Base-by-base conservation (phyloP, 495 filamentous ascomycete species). In the Polyplosphaeria fusca region DNA sequence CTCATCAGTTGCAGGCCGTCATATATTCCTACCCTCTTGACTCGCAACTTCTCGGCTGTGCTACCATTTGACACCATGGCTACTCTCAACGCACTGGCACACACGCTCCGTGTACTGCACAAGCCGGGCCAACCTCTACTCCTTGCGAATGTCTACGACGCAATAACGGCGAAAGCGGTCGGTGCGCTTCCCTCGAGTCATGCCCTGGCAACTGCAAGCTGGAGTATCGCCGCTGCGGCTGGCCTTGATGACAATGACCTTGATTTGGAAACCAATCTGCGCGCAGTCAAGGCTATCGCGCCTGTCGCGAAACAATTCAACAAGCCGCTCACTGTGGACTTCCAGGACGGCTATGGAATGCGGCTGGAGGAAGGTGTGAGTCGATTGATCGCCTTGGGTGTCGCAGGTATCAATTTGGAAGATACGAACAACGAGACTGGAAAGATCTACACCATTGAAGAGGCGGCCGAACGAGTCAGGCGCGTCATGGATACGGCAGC, bases 111-210 rank as follows among this genome's bases (percentile, higher is more conserved):
- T n/a, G n/a, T n/a, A n/a, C 77, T 84, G 44, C 80, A 82, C 67
- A 32, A 54, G 9, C 75, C 77, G 0, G 68, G 71, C 28, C 51
- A 68, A 7, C 79, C 80, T 13, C 55, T 84, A 9, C 46, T 80
- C 28, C 71, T 82, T 22, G 72, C 77, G 48, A 83, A 82, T 60
- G 66, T 79, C 55, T 77, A 74, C 62, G 77, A 82, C 58, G 70
- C 65, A 32, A 57, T 71, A 16, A 73, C 78, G 28, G 77, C 79
- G 1, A 60, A 63, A 9, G 42, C 71, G 22, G 60, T 78, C 52
- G 71, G 76, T 28, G 62, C 71, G 1, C 69, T 76, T 14, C 73
- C 75, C 0, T 39, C 55, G 0, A 70, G 71, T 14, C 62, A 67
- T 25, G 81, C 79, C 49, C 65, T 83, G 23, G 80, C 78, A 16